Percentiles rank a stretch among this genome's conserved stretches.
Evolutionary conservation across 495 filamentous ascomycete genomes (phyloP).

Genomic region (Aspergillus sclerotioniger): DNA sequence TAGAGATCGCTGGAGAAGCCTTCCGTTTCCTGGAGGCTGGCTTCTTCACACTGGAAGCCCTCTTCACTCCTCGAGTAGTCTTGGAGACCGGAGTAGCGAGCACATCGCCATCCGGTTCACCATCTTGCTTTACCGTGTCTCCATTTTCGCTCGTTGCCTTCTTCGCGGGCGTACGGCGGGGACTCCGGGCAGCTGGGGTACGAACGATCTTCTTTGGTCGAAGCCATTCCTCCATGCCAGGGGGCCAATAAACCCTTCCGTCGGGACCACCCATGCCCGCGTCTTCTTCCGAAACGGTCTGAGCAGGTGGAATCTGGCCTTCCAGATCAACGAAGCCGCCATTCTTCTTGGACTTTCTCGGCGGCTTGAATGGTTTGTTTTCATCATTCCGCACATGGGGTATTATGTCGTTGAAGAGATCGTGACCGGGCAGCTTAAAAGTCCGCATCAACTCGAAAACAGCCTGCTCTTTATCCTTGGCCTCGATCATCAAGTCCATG

Average conservation of each 20-base stretch:
- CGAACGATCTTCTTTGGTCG: constrained; percentile 73
- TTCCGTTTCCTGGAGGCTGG: constrained; percentile 36
- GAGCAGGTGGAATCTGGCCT: constrained; percentile 42
- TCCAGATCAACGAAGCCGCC: constrained; percentile 51
- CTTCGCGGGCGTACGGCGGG: constrained; percentile 22
- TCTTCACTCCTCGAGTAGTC: constrained; percentile 10
- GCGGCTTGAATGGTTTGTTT: constrained; percentile 57
- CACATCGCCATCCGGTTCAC: constrained; percentile 10
- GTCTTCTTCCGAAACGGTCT: constrained; percentile 61
- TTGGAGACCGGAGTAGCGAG: constrained; percentile 27
- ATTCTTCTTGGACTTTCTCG: constrained; percentile 47
- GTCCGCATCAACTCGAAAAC: constrained; percentile 91
- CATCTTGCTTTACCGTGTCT: not conserved
- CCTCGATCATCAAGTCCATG: constrained; percentile 98
- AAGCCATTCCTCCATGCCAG: constrained; percentile 87
- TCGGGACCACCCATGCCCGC: constrained; percentile 85
- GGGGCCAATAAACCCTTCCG: constrained; percentile 89
- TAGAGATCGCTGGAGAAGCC: constrained; percentile 24
- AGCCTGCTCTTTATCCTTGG: constrained; percentile 97
- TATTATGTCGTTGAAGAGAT: constrained; percentile 72
- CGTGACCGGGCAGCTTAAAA: constrained; percentile 76
- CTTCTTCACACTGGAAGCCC: constrained; percentile 26
- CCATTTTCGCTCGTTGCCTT: constrained; percentile 19
- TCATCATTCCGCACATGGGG: constrained; percentile 78
- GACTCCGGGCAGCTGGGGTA: constrained; percentile 44